phyloP scores from a whole-genome alignment of 2,329 filamentous ascomycete genomes.

The Verticillium dahliae region DNA sequence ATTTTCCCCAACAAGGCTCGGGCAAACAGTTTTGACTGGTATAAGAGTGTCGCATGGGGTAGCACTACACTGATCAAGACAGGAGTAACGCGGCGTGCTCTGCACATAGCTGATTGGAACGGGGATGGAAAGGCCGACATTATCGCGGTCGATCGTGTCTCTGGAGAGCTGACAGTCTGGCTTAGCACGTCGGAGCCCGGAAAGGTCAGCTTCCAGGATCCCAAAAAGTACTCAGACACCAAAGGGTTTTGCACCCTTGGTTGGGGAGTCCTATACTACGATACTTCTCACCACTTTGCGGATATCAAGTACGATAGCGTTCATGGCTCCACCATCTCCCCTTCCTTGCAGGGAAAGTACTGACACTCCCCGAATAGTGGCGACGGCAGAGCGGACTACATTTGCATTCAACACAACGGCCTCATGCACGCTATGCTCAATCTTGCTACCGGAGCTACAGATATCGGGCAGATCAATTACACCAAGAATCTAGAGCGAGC shows the following conservation, averaged over 20 bases:
- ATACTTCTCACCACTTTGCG: constrained; percentile 21
- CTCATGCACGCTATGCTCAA: constrained; percentile 5
- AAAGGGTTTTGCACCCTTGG: constrained; percentile 15
- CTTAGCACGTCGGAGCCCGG: background rate
- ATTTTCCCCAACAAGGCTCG: background rate
- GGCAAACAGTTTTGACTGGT: background rate
- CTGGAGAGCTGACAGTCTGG: background rate
- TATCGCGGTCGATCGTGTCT: background rate
- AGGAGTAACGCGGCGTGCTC: background rate
- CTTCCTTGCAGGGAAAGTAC: background rate
- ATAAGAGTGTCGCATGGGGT: background rate
- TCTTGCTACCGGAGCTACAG: constrained; percentile 5
- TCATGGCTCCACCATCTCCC: background rate
- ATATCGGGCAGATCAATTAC: constrained; percentile 20
- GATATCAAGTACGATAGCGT: constrained; percentile 15
- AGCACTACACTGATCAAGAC: background rate
- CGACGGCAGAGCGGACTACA: constrained; percentile 20
- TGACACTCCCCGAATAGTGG: constrained; percentile 7
- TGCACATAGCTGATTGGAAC: constrained; percentile 6
- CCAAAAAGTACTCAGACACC: background rate
- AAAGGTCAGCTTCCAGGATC: background rate
- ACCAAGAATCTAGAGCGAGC: constrained; percentile 22
- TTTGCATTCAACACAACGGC: constrained; percentile 23
- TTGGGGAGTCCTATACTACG: constrained; percentile 16
- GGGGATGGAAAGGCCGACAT: constrained; percentile 1